phyloP scores from a whole-genome alignment of 2,329 filamentous ascomycete genomes.

The Dactylellina haptotyla region DNA sequence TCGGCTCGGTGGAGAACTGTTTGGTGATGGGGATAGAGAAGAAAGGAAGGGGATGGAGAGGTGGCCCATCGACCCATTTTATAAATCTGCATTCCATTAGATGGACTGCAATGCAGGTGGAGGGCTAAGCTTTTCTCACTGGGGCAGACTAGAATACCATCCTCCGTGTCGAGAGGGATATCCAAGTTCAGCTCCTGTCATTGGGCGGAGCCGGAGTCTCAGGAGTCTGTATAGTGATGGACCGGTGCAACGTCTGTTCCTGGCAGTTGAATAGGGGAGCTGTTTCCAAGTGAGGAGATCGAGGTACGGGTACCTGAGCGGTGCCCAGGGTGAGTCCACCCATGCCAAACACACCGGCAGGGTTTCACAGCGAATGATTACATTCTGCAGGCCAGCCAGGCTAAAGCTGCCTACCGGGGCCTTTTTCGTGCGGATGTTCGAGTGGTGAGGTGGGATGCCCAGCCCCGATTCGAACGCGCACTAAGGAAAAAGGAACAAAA shows the following conservation, averaged over 20 bases:
- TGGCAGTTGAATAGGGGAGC: constrained; percentile 51
- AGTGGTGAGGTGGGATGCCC: constrained; percentile 25
- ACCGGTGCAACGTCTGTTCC: constrained; percentile 35
- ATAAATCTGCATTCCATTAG: constrained; percentile 54
- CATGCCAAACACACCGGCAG: constrained; percentile 32
- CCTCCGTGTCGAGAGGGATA: constrained; percentile 48
- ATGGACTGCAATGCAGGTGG: constrained; percentile 31
- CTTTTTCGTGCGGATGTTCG: constrained; percentile 5
- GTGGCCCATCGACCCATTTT: constrained; percentile 52
- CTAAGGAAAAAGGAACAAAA: constrained; percentile 4
- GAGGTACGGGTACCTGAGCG: constrained; percentile 50
- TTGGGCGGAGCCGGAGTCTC: constrained; percentile 45
- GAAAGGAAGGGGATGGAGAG: constrained; percentile 31
- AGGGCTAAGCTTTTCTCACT: constrained; percentile 53
- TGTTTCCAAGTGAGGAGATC: constrained; percentile 44
- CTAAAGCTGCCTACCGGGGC: constrained; percentile 47
- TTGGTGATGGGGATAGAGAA: constrained; percentile 40
- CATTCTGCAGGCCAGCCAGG: constrained; percentile 25
- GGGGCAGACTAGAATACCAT: constrained; percentile 18
- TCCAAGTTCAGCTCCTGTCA: constrained; percentile 27
- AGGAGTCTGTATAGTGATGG: constrained; percentile 42
- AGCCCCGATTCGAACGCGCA: constrained; percentile 27
- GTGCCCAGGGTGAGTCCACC: constrained; percentile 34
- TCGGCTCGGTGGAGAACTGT: constrained; percentile 49
- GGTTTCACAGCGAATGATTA: constrained; percentile 46